phyloP scores from a whole-genome alignment of 2,329 filamentous ascomycete species.

The Seiridium cupressi region DNA sequence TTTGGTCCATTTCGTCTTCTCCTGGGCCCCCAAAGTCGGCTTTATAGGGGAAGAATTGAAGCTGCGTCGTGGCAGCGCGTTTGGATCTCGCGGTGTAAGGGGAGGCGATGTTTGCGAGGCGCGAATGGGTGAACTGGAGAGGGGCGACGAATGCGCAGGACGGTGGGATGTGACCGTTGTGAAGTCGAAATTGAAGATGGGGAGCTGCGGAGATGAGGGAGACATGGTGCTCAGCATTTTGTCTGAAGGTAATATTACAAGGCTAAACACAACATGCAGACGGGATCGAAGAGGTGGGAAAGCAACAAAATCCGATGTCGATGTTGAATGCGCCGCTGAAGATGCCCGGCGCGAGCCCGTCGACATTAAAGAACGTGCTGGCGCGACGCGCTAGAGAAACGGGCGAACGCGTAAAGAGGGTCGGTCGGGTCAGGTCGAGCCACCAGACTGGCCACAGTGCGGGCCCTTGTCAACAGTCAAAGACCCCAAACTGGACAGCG shows the following conservation, averaged over 20 bases:
- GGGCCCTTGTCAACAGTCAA: neutral
- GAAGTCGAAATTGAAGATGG: slow-evolving; percentile 39
- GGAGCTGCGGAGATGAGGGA: slow-evolving; percentile 19
- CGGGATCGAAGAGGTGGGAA: no score
- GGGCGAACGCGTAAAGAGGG: slow-evolving; percentile 5
- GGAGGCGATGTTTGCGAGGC: slow-evolving; percentile 45
- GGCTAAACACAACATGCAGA: no score
- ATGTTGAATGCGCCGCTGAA: neutral
- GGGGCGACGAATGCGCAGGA: slow-evolving; percentile 51
- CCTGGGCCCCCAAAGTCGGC: slow-evolving; percentile 2
- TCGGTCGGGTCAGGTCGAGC: neutral
- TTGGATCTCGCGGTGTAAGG: slow-evolving; percentile 41
- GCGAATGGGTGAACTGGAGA: slow-evolving; percentile 58
- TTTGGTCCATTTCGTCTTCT: slow-evolving; percentile 29
- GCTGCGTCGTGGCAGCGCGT: slow-evolving; percentile 33
- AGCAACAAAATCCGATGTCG: neutral
- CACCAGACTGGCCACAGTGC: no score
- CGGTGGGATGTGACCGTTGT: slow-evolving; percentile 41
- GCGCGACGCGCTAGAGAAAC: neutral
- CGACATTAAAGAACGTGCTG: neutral
- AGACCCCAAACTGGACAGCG: neutral
- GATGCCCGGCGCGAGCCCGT: neutral
- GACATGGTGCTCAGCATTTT: slow-evolving; percentile 34
- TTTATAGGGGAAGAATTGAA: slow-evolving; percentile 35
- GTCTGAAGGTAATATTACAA: neutral